Base-by-base conservation (phyloP, 208 protist genomes). In the Trypanosomatidae sp. region DNA sequence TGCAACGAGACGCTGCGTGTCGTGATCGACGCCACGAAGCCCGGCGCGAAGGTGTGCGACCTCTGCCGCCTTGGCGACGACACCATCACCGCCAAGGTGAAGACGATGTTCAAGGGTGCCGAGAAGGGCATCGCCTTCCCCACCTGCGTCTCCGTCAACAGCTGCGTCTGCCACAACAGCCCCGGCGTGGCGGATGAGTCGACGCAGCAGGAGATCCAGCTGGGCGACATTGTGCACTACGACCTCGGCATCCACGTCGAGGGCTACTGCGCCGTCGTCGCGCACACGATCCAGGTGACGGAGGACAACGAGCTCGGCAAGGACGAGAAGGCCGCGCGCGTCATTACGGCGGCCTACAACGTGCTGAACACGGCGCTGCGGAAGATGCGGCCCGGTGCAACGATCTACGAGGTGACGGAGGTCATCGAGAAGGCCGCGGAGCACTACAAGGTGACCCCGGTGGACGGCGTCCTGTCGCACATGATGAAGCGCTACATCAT, bases 91-190 rank as follows among this genome's bases (percentile, higher is more conserved):
- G 80, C 90, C 71, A 95, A 97, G 74, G 77, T 96, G 0, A 94
- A 90, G 84, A 92, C 87, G n/a, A 95, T 97, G 91, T 97, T 95
- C 87, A 95, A 92, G 74, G 90, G 92, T 22, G 88, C 98, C 8
- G 95, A 99, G 73, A 99, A 99, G 84, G 99, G 99, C 66, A 91
- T 99, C 62, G 99, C 98, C 55, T 99, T 99, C 91, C 99, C 99
- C 55, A 99, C 99, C 2, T 99, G 98, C 86, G 85, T 99, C 67
- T 99, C 97, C 28, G 88, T 99, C 28, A 99, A 99, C 89, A 94
- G 99, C 85, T 95, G 89, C 81, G 97, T 98, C 60, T 99, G 98
- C 70, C 98, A 99, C 89, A 99, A 97, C 85, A 99, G 98, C 59
- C 99, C 99, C 28, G 88, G 97, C 15, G 69, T 74, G 60, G 87